Conservation (phyloP, 192 early-diverging fungal species). For the Coemansia asiatica region DNA sequence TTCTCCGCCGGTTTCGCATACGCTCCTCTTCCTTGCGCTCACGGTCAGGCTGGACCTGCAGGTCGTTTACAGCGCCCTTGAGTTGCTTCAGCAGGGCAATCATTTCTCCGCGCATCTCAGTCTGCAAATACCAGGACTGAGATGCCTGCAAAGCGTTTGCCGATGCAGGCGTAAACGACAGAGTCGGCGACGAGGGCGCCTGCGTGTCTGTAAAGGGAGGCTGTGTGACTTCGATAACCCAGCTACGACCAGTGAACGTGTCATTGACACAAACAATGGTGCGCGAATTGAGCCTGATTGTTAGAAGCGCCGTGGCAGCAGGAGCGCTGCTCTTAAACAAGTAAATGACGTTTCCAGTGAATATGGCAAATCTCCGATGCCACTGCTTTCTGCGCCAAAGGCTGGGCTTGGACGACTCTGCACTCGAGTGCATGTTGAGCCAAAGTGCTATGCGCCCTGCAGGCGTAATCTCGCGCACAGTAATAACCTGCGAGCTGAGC, state of each 20-base stretch:
- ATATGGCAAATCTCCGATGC: conserved; percentile 51
- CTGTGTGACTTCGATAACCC: conserved; percentile 52
- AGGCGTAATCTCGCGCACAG: conserved; percentile 51
- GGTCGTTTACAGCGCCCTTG: conserved; percentile 38
- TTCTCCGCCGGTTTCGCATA: conserved; percentile 33
- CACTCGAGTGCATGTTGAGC: conserved; percentile 37
- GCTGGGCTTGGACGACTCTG: conserved; percentile 20
- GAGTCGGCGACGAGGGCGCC: neutral
- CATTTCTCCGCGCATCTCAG: conserved; percentile 52
- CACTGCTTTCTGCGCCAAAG: conserved; percentile 54
- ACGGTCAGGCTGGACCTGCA: conserved; percentile 49
- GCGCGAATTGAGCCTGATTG: conserved; percentile 27
- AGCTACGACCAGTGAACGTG: conserved; percentile 47
- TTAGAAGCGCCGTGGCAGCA: conserved; percentile 28
- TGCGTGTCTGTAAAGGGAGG: conserved; percentile 6
- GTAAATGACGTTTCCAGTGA: conserved; percentile 50
- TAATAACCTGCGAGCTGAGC: conserved; percentile 15
- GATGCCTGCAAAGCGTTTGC: neutral
- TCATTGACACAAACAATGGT: conserved; percentile 54
- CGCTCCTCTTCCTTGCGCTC: conserved; percentile 51
- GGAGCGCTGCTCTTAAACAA: conserved; percentile 54
- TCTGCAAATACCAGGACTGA: conserved; percentile 52
- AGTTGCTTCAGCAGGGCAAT: conserved; percentile 52
- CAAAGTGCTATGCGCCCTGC: conserved; percentile 50
- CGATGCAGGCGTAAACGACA: neutral